These are phyloP conservation scores for Termitomyces sp. DNA, from an alignment of 768 basidiomycete genomes.

Conservation along the genomic window DNA sequence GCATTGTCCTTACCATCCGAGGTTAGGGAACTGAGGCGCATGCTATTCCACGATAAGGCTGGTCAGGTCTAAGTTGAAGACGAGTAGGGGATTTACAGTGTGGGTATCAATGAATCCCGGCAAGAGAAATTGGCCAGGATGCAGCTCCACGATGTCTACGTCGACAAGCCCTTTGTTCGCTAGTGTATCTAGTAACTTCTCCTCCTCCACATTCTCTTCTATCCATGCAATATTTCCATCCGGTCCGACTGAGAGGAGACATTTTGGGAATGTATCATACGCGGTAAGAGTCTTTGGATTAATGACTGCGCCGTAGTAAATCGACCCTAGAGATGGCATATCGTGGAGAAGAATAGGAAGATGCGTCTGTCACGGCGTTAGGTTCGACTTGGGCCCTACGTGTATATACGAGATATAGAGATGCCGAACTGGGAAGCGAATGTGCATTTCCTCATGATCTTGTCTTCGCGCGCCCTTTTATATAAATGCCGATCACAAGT, in stretches of 20 bases:
- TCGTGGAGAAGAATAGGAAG: neutral
- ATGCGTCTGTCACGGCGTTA: neutral
- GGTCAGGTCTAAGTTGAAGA: neutral
- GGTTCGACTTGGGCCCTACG: constrained; percentile 37
- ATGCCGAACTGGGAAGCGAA: too few species aligned
- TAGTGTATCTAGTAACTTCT: constrained; percentile 43
- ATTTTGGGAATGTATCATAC: constrained; percentile 42
- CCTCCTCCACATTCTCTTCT: constrained; percentile 46
- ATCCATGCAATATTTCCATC: constrained; percentile 64
- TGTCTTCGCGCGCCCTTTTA: too few species aligned
- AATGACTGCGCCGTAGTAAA: constrained; percentile 52
- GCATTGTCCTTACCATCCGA: constrained; percentile 43
- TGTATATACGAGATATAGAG: too few species aligned
- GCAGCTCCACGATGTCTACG: constrained; percentile 36
- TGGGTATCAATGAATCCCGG: constrained; percentile 93
- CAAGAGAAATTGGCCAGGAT: constrained; percentile 62
- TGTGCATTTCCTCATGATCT: too few species aligned
- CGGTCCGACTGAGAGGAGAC: constrained; percentile 47
- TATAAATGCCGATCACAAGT: too few species aligned
- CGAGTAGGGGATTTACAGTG: constrained; percentile 48
- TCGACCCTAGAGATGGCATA: constrained; percentile 9
- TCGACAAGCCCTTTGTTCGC: constrained; percentile 43
- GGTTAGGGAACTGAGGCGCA: constrained; percentile 75
- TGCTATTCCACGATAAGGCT: constrained; percentile 37
- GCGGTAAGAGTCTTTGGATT: constrained; percentile 39